These are phyloP conservation scores for Telopea speciosissima DNA, from an alignment of 177 flowering plant species.

Conservation along the genomic window DNA sequence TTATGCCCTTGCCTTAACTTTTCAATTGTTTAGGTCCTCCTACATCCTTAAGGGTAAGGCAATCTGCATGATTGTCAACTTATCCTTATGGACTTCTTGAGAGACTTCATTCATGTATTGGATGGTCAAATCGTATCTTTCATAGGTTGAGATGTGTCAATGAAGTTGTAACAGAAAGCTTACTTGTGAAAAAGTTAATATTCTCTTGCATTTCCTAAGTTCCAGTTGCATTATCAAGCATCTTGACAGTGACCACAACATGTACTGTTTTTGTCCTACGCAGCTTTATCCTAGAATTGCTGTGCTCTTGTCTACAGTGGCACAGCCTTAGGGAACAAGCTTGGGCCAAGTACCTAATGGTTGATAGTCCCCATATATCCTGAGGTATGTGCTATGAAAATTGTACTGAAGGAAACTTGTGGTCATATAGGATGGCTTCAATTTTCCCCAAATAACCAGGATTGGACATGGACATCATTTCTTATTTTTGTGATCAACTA, in stretches of 20 bases:
- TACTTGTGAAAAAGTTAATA: neutral
- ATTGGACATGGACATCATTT: neutral
- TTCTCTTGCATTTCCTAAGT: neutral
- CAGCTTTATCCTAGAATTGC: neutral
- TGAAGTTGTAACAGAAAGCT: neutral
- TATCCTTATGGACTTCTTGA: too few relatives aligned
- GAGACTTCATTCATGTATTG: neutral
- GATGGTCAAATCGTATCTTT: neutral
- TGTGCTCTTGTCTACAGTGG: neutral
- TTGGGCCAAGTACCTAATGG: neutral
- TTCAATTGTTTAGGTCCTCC: too few relatives aligned
- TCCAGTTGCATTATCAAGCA: neutral
- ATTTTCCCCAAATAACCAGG: neutral
- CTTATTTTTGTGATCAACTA: neutral
- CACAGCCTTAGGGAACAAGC: neutral
- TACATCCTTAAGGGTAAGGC: neutral
- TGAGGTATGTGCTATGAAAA: neutral
- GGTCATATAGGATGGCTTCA: neutral
- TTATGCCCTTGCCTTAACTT: too few relatives aligned
- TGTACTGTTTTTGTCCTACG: neutral
- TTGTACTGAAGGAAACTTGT: neutral
- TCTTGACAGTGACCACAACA: neutral
- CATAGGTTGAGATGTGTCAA: neutral
- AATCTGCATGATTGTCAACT: neutral
- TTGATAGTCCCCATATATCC: neutral